Evolutionary conservation across 768 basidiomycete species (phyloP).

Genomic region (Porphyrellus cyaneotinctus): DNA sequence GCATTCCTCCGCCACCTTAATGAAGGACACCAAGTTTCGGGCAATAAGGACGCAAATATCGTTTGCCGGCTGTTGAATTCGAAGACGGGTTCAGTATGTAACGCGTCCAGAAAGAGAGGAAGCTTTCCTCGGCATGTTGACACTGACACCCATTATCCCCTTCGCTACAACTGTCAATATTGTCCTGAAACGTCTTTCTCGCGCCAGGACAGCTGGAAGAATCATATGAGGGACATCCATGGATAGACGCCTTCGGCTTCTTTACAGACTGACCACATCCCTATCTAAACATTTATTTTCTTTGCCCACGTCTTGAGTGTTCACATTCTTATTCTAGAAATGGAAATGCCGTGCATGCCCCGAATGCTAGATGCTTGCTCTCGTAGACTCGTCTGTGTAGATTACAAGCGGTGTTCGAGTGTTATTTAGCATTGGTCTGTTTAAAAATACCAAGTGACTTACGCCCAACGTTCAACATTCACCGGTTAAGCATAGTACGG

Average conservation of each 20-base stretch:
- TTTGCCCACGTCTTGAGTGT: background rate
- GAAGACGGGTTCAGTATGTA: conserved; percentile 5
- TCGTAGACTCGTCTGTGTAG: background rate
- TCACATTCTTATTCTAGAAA: background rate
- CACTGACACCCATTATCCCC: conserved; percentile 14
- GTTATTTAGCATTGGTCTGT: background rate
- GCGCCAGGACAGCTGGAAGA: conserved; percentile 16
- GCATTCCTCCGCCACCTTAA: conserved; percentile 19
- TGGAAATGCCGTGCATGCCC: too few relatives aligned
- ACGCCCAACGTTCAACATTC: background rate
- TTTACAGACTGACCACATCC: background rate
- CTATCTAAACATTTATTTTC: background rate
- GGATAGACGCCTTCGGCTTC: background rate
- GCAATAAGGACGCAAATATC: background rate
- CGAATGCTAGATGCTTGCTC: background rate
- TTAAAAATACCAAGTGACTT: background rate
- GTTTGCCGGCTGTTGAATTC: conserved; percentile 12
- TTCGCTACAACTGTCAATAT: conserved; percentile 11
- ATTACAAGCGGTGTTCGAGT: background rate
- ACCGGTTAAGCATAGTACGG: too few relatives aligned
- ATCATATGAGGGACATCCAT: conserved; percentile 16
- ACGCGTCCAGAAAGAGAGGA: background rate
- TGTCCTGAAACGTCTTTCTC: conserved; percentile 20
- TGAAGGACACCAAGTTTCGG: conserved; percentile 10
- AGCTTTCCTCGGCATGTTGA: conserved; percentile 17